Evolutionary conservation across 2,329 filamentous ascomycete species (phyloP), one percentile per base, ranked within the genome.

Genomic region (Epichloe aotearoae): DNA sequence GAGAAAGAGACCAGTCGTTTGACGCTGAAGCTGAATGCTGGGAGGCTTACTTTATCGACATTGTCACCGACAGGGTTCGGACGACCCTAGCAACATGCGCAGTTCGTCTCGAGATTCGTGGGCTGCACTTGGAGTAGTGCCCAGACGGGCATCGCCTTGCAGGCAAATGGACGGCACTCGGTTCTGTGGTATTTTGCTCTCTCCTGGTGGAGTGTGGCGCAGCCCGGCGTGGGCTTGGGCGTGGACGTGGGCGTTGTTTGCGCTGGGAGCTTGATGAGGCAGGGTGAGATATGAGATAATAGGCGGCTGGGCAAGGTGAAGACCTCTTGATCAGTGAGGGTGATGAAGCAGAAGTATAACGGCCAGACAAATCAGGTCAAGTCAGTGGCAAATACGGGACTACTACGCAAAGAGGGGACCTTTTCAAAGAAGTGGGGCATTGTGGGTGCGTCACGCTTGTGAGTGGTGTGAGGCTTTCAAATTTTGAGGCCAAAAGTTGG

Each of bases 11-110:
- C 50, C 17, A 51, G 41, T 46, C 49, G 50, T 51, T 41, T n/a
- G 20, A 48, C 12, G n/a, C n/a, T n/a, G n/a, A n/a, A n/a, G 49
- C 37, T 39, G n/a, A 49, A 19, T 36, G 12, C 47, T 49, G 51
- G 56, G 52, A 62, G 62, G 69, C 71, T 71, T 69, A 76, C 73
- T 76, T 76, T 73, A 76, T 74, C 64, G 73, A 76, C 73, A 76
- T 76, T 63, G 62, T 71, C 60, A 62, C 58, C 54, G 62, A 62
- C 59, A 64, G 60, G 62, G 64, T 64, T 63, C 58, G 57, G 58
- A 55, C 57, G 54, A 64, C 62, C 63, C 62, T 61, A 61, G 63
- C 39, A 47, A 46, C 34, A 53, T 50, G 43, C 44, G 40, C 41
- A 39, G 38, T 33, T 46, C 43, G 47, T 23, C 15, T 46, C 43